Base-by-base conservation (phyloP, 306 rosid species). In the Begonia masoniana region DNA sequence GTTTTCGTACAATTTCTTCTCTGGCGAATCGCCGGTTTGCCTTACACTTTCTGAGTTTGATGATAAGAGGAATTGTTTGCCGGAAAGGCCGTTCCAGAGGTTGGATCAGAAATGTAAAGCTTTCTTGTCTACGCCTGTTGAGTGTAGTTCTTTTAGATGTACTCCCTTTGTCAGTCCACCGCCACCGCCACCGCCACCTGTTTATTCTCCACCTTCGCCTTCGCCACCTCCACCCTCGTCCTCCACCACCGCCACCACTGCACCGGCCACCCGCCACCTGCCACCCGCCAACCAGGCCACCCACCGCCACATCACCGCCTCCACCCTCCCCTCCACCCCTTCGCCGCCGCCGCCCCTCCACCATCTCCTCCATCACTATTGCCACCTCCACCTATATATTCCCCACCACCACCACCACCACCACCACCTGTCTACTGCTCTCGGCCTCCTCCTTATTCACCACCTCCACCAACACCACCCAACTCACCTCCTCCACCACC, bases 1-100 rank as follows among this genome's bases (percentile, higher is more conserved):
- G 1, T 86, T 56, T 50, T 75, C 86, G 10, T 73, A 86, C 50
- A 91, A 91, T 58, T 91, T 81, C 74, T 86, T 91, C 60, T 78
- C 88, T 0, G 88, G 96, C 2, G 99, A 91, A 66, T 78, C 99
- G 1, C 93, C 99, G 6, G 48, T 46, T 36, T 91, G 99, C 59
- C 24, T 83, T 54, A 66, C 62, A 0, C 19, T 91, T 55, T 76
- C 80, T 10, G 70, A 66, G 0, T 71, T 72, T 41, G 81, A 87
- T 41, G 99, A 91, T 43, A 54, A 70, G 68, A 68, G 72, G 50
- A 91, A 91, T 61, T 91, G 99, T 56, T 49, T 91, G 50, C 94
- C 96, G 41, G 50, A 43, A 0, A 70, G 99, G 64, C 92, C 84
- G 17, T 13, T 24, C 1, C 99, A 91, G 70, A 71, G 94, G 54